Conservation (phyloP, 176 grass and related monocot genomes). For the Neostapfia colusana region DNA sequence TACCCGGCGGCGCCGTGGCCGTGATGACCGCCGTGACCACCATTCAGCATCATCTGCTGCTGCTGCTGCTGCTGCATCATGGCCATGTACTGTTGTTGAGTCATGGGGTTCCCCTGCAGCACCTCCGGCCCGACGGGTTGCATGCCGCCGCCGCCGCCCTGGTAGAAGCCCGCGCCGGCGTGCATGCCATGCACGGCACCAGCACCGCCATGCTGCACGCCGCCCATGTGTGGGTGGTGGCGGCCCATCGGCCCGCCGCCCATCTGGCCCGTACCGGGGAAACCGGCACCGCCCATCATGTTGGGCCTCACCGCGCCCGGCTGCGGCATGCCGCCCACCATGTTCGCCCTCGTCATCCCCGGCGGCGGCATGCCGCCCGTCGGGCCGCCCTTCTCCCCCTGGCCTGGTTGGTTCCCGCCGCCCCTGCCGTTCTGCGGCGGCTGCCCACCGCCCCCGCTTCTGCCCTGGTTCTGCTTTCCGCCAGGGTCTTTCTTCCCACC, state of each 20-base stretch:
- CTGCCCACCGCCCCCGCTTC: no score
- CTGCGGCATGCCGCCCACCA: no score
- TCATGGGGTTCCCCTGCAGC: constrained; percentile 57
- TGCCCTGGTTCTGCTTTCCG: constrained; percentile 22
- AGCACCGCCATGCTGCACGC: neutral
- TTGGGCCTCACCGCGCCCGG: no score
- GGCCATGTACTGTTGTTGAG: constrained; percentile 53
- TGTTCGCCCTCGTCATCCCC: no score
- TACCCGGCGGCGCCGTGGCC: constrained; percentile 27
- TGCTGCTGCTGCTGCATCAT: constrained; percentile 42
- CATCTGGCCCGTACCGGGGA: no score
- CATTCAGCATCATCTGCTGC: constrained; percentile 60
- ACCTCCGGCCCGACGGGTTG: constrained; percentile 37
- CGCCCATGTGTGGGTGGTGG: neutral
- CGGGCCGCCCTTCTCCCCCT: no score
- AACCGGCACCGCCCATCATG: no score
- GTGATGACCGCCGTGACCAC: constrained; percentile 28
- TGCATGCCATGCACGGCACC: constrained; percentile 38
- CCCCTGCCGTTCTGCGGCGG: no score
- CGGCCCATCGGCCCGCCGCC: no score
- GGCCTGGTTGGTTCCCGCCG: no score
- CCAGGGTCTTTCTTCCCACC: constrained; percentile 57
- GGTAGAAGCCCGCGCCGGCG: constrained; percentile 37
- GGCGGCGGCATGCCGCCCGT: no score
- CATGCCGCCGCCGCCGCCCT: constrained; percentile 27